Conservation (phyloP, 1,284 basidiomycete genomes). For the Amylostereum chailletii region DNA sequence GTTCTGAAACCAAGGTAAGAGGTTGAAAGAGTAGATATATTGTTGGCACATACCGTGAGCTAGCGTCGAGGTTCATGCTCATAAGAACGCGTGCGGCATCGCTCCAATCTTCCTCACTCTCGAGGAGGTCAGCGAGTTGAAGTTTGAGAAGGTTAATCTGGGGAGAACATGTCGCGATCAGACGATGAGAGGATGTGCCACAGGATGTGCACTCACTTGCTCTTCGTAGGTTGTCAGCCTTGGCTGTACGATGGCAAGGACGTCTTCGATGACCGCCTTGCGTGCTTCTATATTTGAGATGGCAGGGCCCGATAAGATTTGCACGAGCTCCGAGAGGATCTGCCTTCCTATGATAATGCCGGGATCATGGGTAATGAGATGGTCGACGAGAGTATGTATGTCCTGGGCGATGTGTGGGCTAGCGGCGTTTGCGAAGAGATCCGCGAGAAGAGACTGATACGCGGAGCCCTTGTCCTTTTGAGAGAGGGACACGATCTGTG, state of each 20-base stretch:
- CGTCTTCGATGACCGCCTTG: slow-evolving; percentile 66
- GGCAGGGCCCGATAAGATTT: slow-evolving; percentile 43
- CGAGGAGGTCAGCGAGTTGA: slow-evolving; percentile 83
- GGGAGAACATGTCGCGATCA: slow-evolving; percentile 6
- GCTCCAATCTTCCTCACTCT: slow-evolving; percentile 87
- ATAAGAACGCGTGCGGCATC: slow-evolving; percentile 88
- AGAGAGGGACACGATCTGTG: slow-evolving; percentile 50
- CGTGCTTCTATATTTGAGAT: slow-evolving; percentile 49
- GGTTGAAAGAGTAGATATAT: not conserved
- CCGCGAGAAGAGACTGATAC: slow-evolving; percentile 53
- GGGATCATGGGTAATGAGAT: slow-evolving; percentile 73
- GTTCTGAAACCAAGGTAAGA: slow-evolving; percentile 31
- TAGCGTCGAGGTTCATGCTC: slow-evolving; percentile 86
- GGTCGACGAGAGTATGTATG: slow-evolving; percentile 61
- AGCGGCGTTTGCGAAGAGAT: slow-evolving; percentile 45
- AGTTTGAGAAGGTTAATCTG: slow-evolving; percentile 81
- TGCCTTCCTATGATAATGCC: slow-evolving; percentile 82
- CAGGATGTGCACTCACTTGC: slow-evolving; percentile 51
- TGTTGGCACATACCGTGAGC: slow-evolving; percentile 55
- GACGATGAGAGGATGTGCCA: not conserved
- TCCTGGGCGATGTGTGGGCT: slow-evolving; percentile 37
- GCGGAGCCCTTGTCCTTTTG: slow-evolving; percentile 82
- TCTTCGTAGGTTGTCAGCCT: slow-evolving; percentile 87
- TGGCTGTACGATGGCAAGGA: slow-evolving; percentile 65
- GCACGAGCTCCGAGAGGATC: slow-evolving; percentile 76